Evolutionary conservation across 2,329 filamentous ascomycete genomes (phyloP).

Genomic region (Furcasterigmium furcatum): DNA sequence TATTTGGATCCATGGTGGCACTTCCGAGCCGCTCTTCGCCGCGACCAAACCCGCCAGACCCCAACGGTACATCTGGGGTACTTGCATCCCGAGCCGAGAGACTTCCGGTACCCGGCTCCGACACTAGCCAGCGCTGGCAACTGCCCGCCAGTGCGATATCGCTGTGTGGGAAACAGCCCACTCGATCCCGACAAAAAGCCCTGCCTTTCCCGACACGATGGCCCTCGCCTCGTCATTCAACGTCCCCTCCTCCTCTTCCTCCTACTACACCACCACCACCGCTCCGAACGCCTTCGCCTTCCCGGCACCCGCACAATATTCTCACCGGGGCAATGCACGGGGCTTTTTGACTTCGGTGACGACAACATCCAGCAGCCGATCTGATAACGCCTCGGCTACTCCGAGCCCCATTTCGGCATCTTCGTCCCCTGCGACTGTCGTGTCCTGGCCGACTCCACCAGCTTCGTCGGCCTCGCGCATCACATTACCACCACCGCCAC

Average conservation of each 20-base stretch:
- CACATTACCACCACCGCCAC: constrained; percentile 3
- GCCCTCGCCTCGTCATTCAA: constrained; percentile 9
- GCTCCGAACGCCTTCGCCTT: constrained; percentile 6
- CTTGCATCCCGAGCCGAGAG: not conserved
- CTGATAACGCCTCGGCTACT: constrained; percentile 7
- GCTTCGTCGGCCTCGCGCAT: constrained; percentile 9
- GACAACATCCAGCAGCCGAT: constrained; percentile 2
- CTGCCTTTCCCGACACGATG: constrained; percentile 10
- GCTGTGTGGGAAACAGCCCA: constrained; percentile 3
- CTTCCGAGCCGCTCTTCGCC: not conserved
- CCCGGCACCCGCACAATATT: constrained; percentile 2
- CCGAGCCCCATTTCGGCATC: constrained; percentile 9
- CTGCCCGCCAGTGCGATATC: constrained; percentile 3
- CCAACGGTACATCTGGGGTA: constrained; percentile 2
- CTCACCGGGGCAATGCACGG: constrained; percentile 5
- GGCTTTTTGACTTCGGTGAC: constrained; percentile 1
- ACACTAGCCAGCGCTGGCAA: constrained; percentile 1
- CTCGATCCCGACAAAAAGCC: constrained; percentile 3
- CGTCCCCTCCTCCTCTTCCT: constrained; percentile 6
- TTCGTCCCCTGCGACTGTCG: constrained; percentile 5
- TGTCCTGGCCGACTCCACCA: constrained; percentile 8
- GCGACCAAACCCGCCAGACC: not conserved
- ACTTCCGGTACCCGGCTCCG: not conserved
- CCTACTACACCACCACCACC: constrained; percentile 1
- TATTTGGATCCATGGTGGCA: too few species aligned